Conservation (phyloP, 1,284 basidiomycete species). For the Wallemia ichthyophaga region DNA sequence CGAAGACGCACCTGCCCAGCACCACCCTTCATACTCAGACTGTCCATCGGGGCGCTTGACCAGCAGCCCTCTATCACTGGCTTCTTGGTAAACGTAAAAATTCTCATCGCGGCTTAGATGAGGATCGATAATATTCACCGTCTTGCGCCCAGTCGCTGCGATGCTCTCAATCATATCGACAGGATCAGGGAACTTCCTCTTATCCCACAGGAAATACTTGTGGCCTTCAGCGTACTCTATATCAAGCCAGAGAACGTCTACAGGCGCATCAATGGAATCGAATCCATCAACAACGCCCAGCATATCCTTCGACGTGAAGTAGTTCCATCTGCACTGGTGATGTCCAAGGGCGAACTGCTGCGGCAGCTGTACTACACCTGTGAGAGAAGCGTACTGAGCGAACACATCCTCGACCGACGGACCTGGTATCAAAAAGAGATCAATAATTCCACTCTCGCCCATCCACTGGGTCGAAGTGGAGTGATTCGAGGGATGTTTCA, state of each 20-base stretch:
- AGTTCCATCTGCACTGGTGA: slow-evolving; percentile 98
- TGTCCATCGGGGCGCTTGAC: slow-evolving; percentile 45
- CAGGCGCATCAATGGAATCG: slow-evolving; percentile 74
- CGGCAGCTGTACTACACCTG: slow-evolving; percentile 59
- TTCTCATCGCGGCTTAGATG: slow-evolving; percentile 58
- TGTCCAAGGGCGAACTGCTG: slow-evolving; percentile 76
- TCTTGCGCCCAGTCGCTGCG: slow-evolving; percentile 62
- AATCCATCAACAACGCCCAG: slow-evolving; percentile 60
- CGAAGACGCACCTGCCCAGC: slow-evolving; percentile 79
- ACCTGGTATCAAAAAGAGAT: slow-evolving; percentile 74
- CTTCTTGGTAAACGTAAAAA: slow-evolving; percentile 64
- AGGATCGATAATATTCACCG: slow-evolving; percentile 91
- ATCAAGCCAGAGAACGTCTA: slow-evolving; percentile 95
- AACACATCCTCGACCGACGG: slow-evolving; percentile 54
- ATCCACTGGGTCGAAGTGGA: slow-evolving; percentile 70
- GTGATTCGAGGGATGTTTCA: slow-evolving; percentile 29
- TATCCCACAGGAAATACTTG: slow-evolving; percentile 94
- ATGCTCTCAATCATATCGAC: slow-evolving; percentile 75
- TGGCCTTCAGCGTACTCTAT: slow-evolving; percentile 87
- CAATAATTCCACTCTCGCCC: slow-evolving; percentile 82
- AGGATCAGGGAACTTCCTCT: slow-evolving; percentile 71
- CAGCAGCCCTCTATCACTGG: slow-evolving; percentile 45
- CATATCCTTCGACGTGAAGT: slow-evolving; percentile 66
- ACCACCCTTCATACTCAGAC: slow-evolving; percentile 85
- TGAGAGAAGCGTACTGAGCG: slow-evolving; percentile 52